phyloP scores from a whole-genome alignment of 2,329 filamentous ascomycete species.

The Calonectria pseudoturangicola region DNA sequence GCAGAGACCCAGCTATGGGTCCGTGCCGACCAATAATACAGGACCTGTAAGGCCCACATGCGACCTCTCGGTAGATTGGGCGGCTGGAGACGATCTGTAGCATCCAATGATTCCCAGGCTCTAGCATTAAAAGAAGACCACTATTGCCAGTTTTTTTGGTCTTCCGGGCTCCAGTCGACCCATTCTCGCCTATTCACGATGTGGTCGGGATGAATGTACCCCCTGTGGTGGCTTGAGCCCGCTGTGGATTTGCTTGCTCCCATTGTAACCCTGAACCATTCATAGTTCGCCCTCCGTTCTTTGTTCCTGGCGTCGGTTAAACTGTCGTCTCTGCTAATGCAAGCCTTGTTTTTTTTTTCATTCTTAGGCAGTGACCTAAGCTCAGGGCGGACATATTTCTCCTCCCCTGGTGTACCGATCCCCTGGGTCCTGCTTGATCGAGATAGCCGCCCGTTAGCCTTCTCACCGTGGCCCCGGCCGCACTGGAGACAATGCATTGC shows the following conservation, averaged over 20 bases:
- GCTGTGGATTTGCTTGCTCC: background rate
- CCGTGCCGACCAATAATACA: slow-evolving; percentile 48
- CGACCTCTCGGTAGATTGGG: slow-evolving; percentile 18
- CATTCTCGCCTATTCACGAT: slow-evolving; percentile 30
- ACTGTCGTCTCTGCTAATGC: slow-evolving; percentile 22
- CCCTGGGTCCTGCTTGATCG: slow-evolving; percentile 26
- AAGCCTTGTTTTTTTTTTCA: slow-evolving; percentile 27
- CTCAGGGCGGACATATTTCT: background rate
- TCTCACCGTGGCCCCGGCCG: slow-evolving; percentile 13
- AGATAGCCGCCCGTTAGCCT: slow-evolving; percentile 35
- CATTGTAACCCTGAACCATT: slow-evolving; percentile 15
- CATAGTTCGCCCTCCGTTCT: slow-evolving; percentile 11
- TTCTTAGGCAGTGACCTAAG: background rate
- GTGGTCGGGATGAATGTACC: background rate
- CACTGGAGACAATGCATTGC: slow-evolving; percentile 17
- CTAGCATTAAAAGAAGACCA: slow-evolving; percentile 16
- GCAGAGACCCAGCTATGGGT: slow-evolving; percentile 43
- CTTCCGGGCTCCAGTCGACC: slow-evolving; percentile 33
- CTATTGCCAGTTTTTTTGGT: slow-evolving; percentile 10
- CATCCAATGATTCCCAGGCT: slow-evolving; percentile 36
- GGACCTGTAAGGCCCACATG: slow-evolving; percentile 44
- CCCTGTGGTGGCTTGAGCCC: background rate
- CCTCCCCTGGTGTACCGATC: slow-evolving; percentile 27
- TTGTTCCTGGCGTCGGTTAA: slow-evolving; percentile 18
- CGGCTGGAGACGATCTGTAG: slow-evolving; percentile 27